Base-by-base conservation (phyloP, 164 flowering plant species). In the Santalum album region DNA sequence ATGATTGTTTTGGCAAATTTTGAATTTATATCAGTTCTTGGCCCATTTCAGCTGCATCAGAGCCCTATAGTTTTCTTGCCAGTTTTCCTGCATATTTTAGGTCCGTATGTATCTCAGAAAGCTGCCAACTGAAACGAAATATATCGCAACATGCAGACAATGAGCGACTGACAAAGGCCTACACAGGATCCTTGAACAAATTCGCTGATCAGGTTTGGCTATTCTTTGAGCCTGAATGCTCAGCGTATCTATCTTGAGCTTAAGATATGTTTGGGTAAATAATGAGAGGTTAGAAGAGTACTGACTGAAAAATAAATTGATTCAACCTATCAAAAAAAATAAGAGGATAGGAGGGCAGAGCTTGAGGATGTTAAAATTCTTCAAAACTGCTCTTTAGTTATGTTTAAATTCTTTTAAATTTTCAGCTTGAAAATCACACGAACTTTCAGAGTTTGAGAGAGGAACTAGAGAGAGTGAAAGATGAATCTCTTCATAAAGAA, bases 121-220 rank as follows among this genome's bases (percentile, higher is more conserved):
- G 34, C 34, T 29, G 4, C 34, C 34, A 29, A 29, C 14, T 35
- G 39, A 51, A 43, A 7, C 12, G 12, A 20, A 23, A 27, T 26
- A 16, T n/a, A 17, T 39, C 24, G 25, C 47, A 18, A 10, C 25
- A 11, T 56, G 64, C 77, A 84, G 91, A 79, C 23, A 81, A 81
- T 66, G 82, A 75, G 60, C 61, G 80, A 15, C 56, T 79, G 57
- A 63, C 55, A 38, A 76, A 72, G 60, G 54, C 69, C 6, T 73
- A 78, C 42, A 67, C 63, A 1, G 82, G 65, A 32, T 72, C 75
- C 15, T 43, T 81, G 16, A 69, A 69, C 61, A 74, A 69, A 62
- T 19, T 81, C 25, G 77, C 78, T 29, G 66, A 69, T 64, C 80
- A 79, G 87, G 91, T 79, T 35, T 20, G 39, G 40, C 6, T 32